phyloP scores from a whole-genome alignment of 495 filamentous ascomycete species.

The Schizothecium vesticola region DNA sequence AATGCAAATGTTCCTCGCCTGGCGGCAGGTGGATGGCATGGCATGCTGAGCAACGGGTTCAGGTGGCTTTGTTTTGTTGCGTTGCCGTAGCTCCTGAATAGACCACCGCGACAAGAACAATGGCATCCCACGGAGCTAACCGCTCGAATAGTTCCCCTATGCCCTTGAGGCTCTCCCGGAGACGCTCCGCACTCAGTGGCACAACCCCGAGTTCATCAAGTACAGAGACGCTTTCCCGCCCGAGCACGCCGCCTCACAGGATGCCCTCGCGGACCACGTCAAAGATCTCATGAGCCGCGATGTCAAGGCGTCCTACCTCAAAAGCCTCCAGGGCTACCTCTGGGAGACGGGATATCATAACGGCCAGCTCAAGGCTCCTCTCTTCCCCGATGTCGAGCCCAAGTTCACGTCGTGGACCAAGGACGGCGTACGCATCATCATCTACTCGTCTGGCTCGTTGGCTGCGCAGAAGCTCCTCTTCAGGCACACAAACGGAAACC shows the following conservation, averaged over 20 bases:
- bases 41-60: not conserved
- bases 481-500: constrained; percentile 51
- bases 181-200: constrained; percentile 56
- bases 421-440: constrained; percentile 47
- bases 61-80: not conserved
- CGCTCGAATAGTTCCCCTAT: constrained; percentile 57
- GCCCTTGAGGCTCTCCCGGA: constrained; percentile 55
- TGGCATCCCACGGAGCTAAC: not conserved
- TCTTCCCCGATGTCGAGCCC: constrained; percentile 62
- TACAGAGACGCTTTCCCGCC: constrained; percentile 60
- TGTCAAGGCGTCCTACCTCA: constrained; percentile 63
- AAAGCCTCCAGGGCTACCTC: constrained; percentile 67
- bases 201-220: constrained; percentile 47
- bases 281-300: constrained; percentile 59
- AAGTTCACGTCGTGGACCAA: constrained; percentile 48
- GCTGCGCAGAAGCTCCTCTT: constrained; percentile 69
- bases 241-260: constrained; percentile 45
- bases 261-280: constrained; percentile 52
- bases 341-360: constrained; percentile 60
- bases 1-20: not conserved
- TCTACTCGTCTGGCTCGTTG: constrained; percentile 69
- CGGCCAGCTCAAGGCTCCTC: constrained; percentile 56
- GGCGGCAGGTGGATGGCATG: not conserved
- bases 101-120: not conserved
- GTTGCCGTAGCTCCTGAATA: constrained; percentile 1